phyloP scores from a whole-genome alignment of 2,329 filamentous ascomycete genomes.

The Penicillium sp. region DNA sequence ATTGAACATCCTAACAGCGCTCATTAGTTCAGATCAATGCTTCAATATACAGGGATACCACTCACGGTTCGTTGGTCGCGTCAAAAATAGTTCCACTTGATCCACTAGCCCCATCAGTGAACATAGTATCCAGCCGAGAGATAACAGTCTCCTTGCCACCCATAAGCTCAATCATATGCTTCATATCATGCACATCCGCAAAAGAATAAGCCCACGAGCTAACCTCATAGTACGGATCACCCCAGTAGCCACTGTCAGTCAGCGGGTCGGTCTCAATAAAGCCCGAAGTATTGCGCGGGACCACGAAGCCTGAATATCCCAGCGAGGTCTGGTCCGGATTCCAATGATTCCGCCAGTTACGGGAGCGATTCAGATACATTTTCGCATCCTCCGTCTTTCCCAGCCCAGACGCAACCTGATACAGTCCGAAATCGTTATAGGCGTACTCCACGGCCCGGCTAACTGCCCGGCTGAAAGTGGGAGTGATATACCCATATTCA shows the following conservation, averaged over 20 bases:
- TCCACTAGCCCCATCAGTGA: slow-evolving; percentile 39
- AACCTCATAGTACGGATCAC: slow-evolving; percentile 60
- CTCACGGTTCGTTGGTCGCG: slow-evolving; percentile 64
- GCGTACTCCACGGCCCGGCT: slow-evolving; percentile 67
- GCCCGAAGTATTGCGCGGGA: slow-evolving; percentile 55
- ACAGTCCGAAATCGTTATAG: slow-evolving; percentile 67
- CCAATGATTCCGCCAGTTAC: slow-evolving; percentile 73
- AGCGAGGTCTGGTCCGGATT: slow-evolving; percentile 58
- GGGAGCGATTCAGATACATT: slow-evolving; percentile 63
- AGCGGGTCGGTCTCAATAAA: slow-evolving; percentile 53
- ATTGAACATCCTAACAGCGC: slow-evolving; percentile 51
- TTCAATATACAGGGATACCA: background rate
- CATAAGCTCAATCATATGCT: slow-evolving; percentile 52
- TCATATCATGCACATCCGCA: slow-evolving; percentile 67
- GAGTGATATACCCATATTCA: slow-evolving; percentile 64
- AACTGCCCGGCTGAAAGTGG: slow-evolving; percentile 60
- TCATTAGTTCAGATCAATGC: background rate
- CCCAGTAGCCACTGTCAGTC: slow-evolving; percentile 64
- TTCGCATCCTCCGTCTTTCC: slow-evolving; percentile 51
- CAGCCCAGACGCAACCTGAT: slow-evolving; percentile 63
- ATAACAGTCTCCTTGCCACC: slow-evolving; percentile 50
- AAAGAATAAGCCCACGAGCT: slow-evolving; percentile 66
- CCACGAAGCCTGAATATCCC: slow-evolving; percentile 65
- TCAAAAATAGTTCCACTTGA: slow-evolving; percentile 60
- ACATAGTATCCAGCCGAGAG: slow-evolving; percentile 59